Evolutionary conservation across 306 rosid genomes (phyloP).

Genomic region (Oemleria cerasiformis): DNA sequence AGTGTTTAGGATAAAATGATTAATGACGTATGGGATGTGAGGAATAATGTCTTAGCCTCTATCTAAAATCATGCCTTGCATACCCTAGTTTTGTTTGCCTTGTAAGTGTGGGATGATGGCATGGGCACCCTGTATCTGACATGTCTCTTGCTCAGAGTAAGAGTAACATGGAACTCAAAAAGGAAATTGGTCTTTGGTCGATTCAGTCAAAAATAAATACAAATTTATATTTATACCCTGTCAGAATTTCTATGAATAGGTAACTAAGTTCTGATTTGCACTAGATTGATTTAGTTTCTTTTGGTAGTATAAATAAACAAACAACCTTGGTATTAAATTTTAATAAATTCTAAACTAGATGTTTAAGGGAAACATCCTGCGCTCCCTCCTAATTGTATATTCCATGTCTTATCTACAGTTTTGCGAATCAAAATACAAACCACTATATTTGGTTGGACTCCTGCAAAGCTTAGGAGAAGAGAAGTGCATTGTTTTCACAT

Average conservation of each 20-base stretch:
- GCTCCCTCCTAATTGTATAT: slow-evolving; percentile 14
- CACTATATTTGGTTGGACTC: slow-evolving; percentile 77
- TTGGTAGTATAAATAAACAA: not conserved
- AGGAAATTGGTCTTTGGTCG: too few species aligned
- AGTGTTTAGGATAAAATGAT: not conserved
- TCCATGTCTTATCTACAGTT: slow-evolving; percentile 41
- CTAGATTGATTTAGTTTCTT: slow-evolving; percentile 4
- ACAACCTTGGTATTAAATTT: not conserved
- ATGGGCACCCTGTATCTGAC: too few species aligned
- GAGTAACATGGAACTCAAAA: too few species aligned
- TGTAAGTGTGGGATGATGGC: not conserved
- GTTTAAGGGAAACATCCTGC: slow-evolving; percentile 3
- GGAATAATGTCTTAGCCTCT: not conserved
- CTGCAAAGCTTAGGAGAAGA: slow-evolving; percentile 70
- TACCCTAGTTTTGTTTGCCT: not conserved
- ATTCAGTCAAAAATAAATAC: too few species aligned
- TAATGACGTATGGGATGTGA: not conserved
- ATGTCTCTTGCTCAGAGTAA: too few species aligned
- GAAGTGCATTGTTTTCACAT: slow-evolving; percentile 84
- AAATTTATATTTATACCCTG: not conserved
- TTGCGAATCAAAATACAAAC: slow-evolving; percentile 76
- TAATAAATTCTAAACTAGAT: not conserved
- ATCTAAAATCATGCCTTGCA: not conserved
- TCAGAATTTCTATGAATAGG: not conserved
- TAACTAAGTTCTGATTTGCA: not conserved